Evolutionary conservation across 2,329 filamentous ascomycete genomes (phyloP).

Genomic region (Diaporthe citrichinensis): DNA sequence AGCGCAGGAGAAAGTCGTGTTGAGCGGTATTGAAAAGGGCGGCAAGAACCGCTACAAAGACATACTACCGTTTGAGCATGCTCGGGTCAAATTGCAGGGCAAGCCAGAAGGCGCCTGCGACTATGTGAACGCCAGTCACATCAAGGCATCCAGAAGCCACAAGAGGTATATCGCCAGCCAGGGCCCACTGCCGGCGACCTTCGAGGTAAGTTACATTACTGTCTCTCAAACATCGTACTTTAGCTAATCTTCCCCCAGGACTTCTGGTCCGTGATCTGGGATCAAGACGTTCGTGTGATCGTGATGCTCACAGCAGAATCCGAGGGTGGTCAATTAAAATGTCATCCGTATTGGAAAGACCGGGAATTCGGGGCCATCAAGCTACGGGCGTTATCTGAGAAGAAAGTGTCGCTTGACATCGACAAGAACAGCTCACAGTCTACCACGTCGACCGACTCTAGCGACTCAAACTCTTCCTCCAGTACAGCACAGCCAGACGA

Average conservation of each 20-base stretch:
- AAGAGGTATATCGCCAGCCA: conserved; percentile 97
- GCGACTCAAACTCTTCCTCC: conserved; percentile 45
- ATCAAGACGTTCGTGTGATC: conserved; percentile 93
- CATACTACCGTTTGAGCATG: conserved; percentile 96
- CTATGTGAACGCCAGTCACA: conserved; percentile 94
- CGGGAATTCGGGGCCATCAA: conserved; percentile 83
- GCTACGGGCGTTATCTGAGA: conserved; percentile 84
- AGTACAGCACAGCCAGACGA: conserved; percentile 42
- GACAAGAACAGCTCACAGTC: conserved; percentile 63
- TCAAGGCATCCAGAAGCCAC: conserved; percentile 84
- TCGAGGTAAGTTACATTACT: conserved; percentile 74
- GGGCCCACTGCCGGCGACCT: conserved; percentile 92
- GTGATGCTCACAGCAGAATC: conserved; percentile 97
- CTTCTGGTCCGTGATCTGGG: conserved; percentile 98
- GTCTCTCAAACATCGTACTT: too few relatives aligned
- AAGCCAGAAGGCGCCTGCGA: conserved; percentile 81
- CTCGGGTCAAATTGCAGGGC: conserved; percentile 83
- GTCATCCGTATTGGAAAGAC: conserved; percentile 91
- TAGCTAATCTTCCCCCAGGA: conserved; percentile 70
- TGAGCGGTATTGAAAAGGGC: conserved; percentile 95
- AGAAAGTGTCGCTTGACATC: conserved; percentile 83
- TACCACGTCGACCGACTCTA: conserved; percentile 41
- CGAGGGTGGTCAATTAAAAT: conserved; percentile 94
- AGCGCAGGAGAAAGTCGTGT: conserved; percentile 67
- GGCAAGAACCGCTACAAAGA: conserved; percentile 98